Conservation (phyloP, 257 asterid species). For the Buddleja alternifolia region DNA sequence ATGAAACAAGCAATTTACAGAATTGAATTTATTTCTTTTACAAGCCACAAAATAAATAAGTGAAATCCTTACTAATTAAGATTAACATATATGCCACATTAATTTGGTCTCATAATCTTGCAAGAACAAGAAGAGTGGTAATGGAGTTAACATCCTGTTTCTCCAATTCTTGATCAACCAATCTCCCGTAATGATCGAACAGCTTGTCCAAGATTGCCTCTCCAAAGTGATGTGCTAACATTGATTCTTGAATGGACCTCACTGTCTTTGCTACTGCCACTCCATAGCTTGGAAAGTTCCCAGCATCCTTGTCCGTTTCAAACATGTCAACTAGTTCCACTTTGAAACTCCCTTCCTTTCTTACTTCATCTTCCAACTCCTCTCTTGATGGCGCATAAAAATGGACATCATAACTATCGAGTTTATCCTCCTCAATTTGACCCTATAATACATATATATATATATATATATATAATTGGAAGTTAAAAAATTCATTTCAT, state of each 20-base stretch:
- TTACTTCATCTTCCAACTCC: conserved; percentile 65
- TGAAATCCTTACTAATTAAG: no score
- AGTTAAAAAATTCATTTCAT: no score
- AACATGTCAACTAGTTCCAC: conserved; percentile 54
- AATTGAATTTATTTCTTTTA: no score
- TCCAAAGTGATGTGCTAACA: conserved; percentile 74
- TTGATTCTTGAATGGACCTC: conserved; percentile 86
- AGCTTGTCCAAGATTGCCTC: conserved; percentile 52
- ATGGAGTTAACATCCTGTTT: conserved; percentile 52
- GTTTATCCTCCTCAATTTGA: conserved; percentile 53
- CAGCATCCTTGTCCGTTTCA: conserved; percentile 53
- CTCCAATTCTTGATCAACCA: conserved; percentile 66
- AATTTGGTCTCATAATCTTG: conserved; percentile 32
- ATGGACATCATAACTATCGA: conserved; percentile 73
- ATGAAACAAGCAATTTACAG: no score
- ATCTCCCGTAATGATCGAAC: conserved; percentile 60
- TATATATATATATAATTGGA: no score
- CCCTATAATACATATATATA: no score
- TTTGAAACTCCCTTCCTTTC: conserved; percentile 60
- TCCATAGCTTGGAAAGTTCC: conserved; percentile 56
- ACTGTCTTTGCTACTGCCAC: conserved; percentile 71
- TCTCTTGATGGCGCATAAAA: conserved; percentile 79
- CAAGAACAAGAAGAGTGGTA: conserved; percentile 52
- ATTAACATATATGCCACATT: no score
- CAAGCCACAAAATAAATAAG: no score